Conservation (phyloP, 495 filamentous ascomycete genomes). For the Umbilicaria muhlenbergii region DNA sequence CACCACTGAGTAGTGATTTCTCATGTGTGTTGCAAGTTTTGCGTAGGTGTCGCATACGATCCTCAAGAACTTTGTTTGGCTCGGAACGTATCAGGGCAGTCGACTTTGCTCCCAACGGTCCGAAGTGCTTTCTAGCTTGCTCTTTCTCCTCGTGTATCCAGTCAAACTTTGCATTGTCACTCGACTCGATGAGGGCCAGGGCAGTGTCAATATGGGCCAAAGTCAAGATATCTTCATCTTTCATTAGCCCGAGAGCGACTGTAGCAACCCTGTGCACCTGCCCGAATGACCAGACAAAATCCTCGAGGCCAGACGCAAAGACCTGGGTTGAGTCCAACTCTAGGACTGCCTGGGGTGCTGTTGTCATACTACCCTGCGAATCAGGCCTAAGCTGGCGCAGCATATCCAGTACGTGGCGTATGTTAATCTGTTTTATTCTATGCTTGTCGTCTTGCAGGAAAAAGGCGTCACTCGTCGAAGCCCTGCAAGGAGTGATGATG, state of each 20-base stretch:
- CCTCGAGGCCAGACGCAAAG: slow-evolving; percentile 30
- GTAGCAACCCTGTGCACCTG: slow-evolving; percentile 46
- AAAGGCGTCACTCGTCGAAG: slow-evolving; percentile 18
- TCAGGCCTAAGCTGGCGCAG: slow-evolving; percentile 26
- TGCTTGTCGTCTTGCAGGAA: slow-evolving; percentile 29
- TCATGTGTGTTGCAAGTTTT: slow-evolving; percentile 57
- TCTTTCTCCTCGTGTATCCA: slow-evolving; percentile 23
- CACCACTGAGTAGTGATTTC: slow-evolving; percentile 64
- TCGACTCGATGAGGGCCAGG: slow-evolving; percentile 25
- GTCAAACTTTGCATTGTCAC: slow-evolving; percentile 26
- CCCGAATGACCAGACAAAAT: slow-evolving; percentile 41
- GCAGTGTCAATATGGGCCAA: slow-evolving; percentile 19
- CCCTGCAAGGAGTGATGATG: slow-evolving; percentile 32
- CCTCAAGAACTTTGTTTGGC: slow-evolving; percentile 13
- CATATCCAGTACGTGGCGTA: slow-evolving; percentile 57
- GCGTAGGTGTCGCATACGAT: slow-evolving; percentile 20
- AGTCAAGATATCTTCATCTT: slow-evolving; percentile 11
- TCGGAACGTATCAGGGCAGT: neutral
- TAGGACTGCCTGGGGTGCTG: slow-evolving; percentile 19
- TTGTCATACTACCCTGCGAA: slow-evolving; percentile 15
- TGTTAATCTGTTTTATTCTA: slow-evolving; percentile 45
- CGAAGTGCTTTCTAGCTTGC: slow-evolving; percentile 5
- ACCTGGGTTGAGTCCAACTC: slow-evolving; percentile 19
- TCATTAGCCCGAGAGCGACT: slow-evolving; percentile 36
- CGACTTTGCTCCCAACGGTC: neutral